Base-by-base conservation (phyloP, 768 basidiomycete genomes). In the Tulasnella sp. region DNA sequence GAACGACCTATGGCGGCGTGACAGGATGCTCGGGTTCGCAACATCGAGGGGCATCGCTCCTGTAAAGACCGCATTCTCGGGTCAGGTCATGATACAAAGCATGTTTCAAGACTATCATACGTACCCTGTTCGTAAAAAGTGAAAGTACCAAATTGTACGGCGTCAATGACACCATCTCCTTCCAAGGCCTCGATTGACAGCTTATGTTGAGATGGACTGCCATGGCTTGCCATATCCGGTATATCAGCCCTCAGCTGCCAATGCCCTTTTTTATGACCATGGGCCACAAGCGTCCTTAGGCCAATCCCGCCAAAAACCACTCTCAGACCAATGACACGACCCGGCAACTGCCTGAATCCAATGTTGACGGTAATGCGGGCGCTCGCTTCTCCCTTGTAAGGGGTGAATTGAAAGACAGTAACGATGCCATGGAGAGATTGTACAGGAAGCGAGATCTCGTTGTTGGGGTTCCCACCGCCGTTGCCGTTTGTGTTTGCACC, bases 281-380 rank as follows among this genome's bases (percentile, higher is more conserved):
- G 38, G 24, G 45, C 27, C 10, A 91, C 84, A 11, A 77, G 77
- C 0, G 89, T 91, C 32, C 75, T 74, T 24, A 91, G 77, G 2
- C 87, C 80, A 63, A 78, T 81, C 61, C 75, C 70, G 29, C 84
- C 88, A 64, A 92, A 75, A 65, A 90, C 81, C 64, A 92, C 80
- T 53, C 89, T 81, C 23, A 90, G 79, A 61, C 77, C 82, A 38
- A 86, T 78, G 9, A 77, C 73, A 29, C 71, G 71, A 13, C 73
- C 73, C 58, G 44, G 29, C 55, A 61, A 51, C 62, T 75, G 76
- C 64, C 73, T 74, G 70, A 85, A 83, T 64, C 80, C 78, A 58
- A 84, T 78, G 64, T 78, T 76, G 64, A 86, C 81, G 34, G 80
- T 75, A 67, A 92, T 79, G 51, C 78, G 80, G 0, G 80, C 76